Percentiles rank a stretch among this genome's conserved stretches.
Evolutionary conservation across 495 filamentous ascomycete species (phyloP).

Genomic region (Daldinia grandis): DNA sequence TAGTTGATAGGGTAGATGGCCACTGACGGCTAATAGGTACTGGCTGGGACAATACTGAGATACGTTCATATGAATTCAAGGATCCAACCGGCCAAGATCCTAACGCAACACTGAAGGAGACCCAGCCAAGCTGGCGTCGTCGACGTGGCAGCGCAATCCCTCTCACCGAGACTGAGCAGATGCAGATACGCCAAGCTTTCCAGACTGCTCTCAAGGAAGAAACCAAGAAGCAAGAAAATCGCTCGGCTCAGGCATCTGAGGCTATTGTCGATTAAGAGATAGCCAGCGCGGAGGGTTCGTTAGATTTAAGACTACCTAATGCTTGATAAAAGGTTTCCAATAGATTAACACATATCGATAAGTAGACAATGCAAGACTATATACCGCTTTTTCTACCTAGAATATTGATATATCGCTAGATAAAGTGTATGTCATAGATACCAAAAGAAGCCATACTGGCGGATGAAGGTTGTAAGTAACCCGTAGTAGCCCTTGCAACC

Average conservation of each 20-base stretch:
- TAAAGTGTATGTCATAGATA: neutral
- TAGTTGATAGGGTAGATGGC: neutral
- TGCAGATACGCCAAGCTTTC: conserved; percentile 49
- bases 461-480: neutral
- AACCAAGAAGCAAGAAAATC: conserved; percentile 1
- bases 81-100: conserved; percentile 64
- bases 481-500: neutral
- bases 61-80: conserved; percentile 75
- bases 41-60: conserved; percentile 87
- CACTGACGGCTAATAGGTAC: conserved; percentile 61
- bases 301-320: neutral
- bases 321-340: neutral
- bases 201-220: conserved; percentile 42
- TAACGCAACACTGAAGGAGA: conserved; percentile 67
- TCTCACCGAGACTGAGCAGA: conserved; percentile 55
- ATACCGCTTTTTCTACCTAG: neutral
- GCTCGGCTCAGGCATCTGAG: neutral
- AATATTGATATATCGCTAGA: neutral
- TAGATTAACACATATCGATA: neutral
- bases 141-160: conserved; percentile 59
- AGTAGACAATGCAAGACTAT: neutral
- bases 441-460: neutral
- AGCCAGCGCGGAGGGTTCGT: neutral
- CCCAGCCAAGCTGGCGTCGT: conserved; percentile 62
- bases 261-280: conserved; percentile 14